Percentiles rank a stretch among this genome's conserved stretches.
Conservation (phyloP, 177 flowering plant species). For the Vitis hybrid region DNA sequence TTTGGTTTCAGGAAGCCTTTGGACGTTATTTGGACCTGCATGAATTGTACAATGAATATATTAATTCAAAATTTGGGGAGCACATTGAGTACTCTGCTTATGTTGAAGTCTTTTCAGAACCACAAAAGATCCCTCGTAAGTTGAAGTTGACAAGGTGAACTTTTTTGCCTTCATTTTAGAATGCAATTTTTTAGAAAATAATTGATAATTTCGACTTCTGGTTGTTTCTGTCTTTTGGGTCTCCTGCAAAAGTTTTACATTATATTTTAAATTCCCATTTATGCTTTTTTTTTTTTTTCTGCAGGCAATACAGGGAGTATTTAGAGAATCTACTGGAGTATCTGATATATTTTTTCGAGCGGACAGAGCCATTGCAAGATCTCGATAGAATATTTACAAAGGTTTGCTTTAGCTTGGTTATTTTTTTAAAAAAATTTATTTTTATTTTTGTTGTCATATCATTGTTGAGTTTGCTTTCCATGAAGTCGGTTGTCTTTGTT, state of each 20-base stretch:
- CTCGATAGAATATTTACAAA: constrained; percentile 83
- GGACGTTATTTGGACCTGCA: constrained; percentile 94
- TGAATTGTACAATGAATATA: constrained; percentile 79
- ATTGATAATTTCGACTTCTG: not conserved
- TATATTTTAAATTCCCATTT: not conserved
- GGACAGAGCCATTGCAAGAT: constrained; percentile 96
- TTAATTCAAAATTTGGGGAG: constrained; percentile 87
- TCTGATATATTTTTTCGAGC: constrained; percentile 72
- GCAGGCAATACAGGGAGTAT: constrained; percentile 84
- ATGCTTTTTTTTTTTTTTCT: constrained; percentile 9
- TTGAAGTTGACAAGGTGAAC: constrained; percentile 68
- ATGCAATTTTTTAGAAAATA: not conserved
- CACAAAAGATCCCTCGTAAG: constrained; percentile 61
- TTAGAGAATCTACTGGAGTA: constrained; percentile 77
- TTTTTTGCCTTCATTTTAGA: not conserved
- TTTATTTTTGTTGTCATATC: not conserved
- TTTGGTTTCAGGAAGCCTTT: constrained; percentile 66
- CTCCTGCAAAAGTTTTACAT: not conserved
- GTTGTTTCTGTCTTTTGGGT: not conserved
- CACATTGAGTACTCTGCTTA: constrained; percentile 79
- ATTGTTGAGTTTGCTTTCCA: not conserved
- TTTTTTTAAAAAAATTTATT: not conserved
- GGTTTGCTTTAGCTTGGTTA: constrained; percentile 35
- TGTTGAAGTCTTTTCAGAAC: constrained; percentile 73
- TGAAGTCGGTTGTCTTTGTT: not conserved